Conservation (phyloP, 2,329 filamentous ascomycete species). For the Escovopsis weberi region DNA sequence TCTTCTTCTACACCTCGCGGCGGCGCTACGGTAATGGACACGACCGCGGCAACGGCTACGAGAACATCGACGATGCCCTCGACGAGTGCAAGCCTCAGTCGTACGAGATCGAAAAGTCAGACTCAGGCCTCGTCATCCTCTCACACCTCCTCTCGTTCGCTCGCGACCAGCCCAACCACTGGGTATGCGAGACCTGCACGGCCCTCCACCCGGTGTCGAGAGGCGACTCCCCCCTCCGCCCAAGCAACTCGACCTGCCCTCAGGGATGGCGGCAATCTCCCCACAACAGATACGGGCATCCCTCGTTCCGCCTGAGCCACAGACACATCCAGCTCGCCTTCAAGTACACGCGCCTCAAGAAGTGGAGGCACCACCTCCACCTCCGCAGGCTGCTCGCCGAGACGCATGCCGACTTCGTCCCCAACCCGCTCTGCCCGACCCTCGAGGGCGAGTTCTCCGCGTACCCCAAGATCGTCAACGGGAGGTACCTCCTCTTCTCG, state of each 20-base stretch:
- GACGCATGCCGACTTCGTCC: not conserved
- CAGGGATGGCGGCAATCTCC: not conserved
- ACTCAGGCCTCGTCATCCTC: no score
- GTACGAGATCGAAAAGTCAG: no score
- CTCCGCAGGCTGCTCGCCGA: slow-evolving; percentile 2
- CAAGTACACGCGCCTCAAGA: not conserved
- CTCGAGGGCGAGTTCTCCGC: not conserved
- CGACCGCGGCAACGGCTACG: no score
- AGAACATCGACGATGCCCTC: no score
- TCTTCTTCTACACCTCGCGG: no score
- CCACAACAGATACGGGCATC: not conserved
- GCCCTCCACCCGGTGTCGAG: not conserved
- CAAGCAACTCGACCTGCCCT: not conserved
- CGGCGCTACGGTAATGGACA: no score
- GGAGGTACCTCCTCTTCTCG: slow-evolving; percentile 5
- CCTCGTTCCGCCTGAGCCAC: not conserved
- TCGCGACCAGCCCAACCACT: not conserved
- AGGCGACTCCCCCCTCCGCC: not conserved
- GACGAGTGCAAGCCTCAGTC: no score
- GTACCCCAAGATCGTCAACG: slow-evolving; percentile 4
- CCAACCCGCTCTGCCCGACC: not conserved
- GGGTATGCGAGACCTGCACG: not conserved
- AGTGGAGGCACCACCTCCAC: not conserved
- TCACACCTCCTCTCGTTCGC: not conserved
- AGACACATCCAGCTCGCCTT: slow-evolving; percentile 2